Percentiles rank a stretch among this genome's conserved stretches.
Evolutionary conservation across 495 filamentous ascomycete genomes (phyloP).

Genomic region (Melanomma pulvis-pyrius): DNA sequence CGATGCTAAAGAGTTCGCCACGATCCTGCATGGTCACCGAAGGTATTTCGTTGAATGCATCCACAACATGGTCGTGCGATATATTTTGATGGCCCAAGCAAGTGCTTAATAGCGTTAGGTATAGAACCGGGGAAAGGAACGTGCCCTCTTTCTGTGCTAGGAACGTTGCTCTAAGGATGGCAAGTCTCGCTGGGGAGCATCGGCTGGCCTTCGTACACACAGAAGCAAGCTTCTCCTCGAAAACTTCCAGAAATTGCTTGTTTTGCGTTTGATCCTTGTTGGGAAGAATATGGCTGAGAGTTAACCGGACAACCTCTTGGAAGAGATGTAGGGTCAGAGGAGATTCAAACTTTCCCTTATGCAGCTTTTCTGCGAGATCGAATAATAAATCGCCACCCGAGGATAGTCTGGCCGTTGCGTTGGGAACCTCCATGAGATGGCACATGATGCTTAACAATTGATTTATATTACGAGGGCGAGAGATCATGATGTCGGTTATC

Average conservation of each 20-base stretch:
- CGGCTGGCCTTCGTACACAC: background rate
- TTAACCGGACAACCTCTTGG: conserved; percentile 10
- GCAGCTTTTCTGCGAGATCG: conserved; percentile 12
- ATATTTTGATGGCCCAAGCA: background rate
- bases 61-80: conserved; percentile 1
- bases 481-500: conserved; percentile 7
- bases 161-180: conserved; percentile 17
- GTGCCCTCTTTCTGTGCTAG: conserved; percentile 2
- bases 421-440: conserved; percentile 32
- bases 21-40: background rate
- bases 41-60: conserved; percentile 26
- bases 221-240: conserved; percentile 2
- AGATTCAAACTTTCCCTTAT: conserved; percentile 10
- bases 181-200: conserved; percentile 9
- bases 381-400: conserved; percentile 10
- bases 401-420: conserved; percentile 32
- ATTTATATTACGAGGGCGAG: background rate
- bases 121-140: conserved; percentile 1
- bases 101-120: background rate
- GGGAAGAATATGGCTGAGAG: conserved; percentile 12
- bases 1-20: background rate
- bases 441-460: conserved; percentile 14
- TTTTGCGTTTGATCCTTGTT: conserved; percentile 30
- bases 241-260: conserved; percentile 11
- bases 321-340: background rate